phyloP scores from a whole-genome alignment of 2,329 filamentous ascomycete species.

The Apiospora saccharicola region DNA sequence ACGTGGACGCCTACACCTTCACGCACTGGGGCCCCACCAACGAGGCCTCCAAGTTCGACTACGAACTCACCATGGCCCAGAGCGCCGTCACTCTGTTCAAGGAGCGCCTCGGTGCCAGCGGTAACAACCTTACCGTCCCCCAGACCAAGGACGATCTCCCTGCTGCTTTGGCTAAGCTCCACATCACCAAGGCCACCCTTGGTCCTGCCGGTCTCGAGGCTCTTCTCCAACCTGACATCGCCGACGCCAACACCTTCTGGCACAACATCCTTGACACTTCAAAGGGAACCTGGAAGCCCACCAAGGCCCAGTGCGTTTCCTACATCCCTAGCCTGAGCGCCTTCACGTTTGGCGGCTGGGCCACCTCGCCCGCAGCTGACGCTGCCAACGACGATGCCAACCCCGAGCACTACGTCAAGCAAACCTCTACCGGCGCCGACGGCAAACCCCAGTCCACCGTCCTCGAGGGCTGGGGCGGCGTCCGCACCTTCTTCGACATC shows the following conservation, averaged over 20 bases:
- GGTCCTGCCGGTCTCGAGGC: slow-evolving; percentile 34
- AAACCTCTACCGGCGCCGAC: slow-evolving; percentile 29
- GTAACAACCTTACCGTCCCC: slow-evolving; percentile 24
- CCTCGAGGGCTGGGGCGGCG: slow-evolving; percentile 41
- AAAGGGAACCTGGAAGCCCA: slow-evolving; percentile 31
- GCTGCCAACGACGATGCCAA: slow-evolving; percentile 39
- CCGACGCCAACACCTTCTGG: slow-evolving; percentile 37
- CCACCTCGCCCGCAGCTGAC: slow-evolving; percentile 35
- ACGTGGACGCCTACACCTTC: slow-evolving; percentile 30
- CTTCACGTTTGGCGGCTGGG: slow-evolving; percentile 36
- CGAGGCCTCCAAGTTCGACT: slow-evolving; percentile 29
- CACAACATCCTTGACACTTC: slow-evolving; percentile 32
- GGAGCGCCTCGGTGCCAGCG: slow-evolving; percentile 24
- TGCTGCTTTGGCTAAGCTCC: slow-evolving; percentile 30
- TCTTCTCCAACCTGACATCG: slow-evolving; percentile 36
- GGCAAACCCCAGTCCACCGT: slow-evolving; percentile 34
- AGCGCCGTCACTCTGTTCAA: slow-evolving; percentile 28
- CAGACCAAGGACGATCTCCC: slow-evolving; percentile 29
- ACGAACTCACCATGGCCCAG: slow-evolving; percentile 31
- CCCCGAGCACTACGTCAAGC: slow-evolving; percentile 41
- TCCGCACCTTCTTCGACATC: slow-evolving; percentile 47
- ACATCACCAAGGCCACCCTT: slow-evolving; percentile 33
- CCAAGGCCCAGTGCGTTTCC: slow-evolving; percentile 35
- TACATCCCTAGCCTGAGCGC: slow-evolving; percentile 39
- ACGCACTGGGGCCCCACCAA: slow-evolving; percentile 30